phyloP scores from a whole-genome alignment of 768 basidiomycete genomes.

The Agaricus blazei region DNA sequence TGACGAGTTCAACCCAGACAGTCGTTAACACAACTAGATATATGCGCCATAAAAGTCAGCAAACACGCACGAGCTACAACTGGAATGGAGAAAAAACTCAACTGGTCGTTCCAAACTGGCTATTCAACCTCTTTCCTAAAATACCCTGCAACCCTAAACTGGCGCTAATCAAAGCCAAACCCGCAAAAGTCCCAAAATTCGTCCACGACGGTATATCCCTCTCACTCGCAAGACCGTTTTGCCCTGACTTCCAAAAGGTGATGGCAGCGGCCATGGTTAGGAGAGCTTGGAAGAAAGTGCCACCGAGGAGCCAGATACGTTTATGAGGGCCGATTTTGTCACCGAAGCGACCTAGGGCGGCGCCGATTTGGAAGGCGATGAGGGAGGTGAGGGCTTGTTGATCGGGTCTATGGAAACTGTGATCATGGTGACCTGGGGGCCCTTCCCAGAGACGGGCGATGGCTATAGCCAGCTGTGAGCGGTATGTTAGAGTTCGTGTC shows the following conservation, averaged over 20 bases:
- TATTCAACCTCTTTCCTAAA: constrained; percentile 74
- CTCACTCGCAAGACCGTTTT: constrained; percentile 44
- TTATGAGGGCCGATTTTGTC: constrained; percentile 71
- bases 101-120: constrained; percentile 78
- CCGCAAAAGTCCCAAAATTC: constrained; percentile 58
- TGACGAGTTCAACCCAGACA: constrained; percentile 85
- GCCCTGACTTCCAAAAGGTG: constrained; percentile 63
- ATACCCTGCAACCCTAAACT: constrained; percentile 84
- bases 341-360: constrained; percentile 81
- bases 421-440: constrained; percentile 39
- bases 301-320: constrained; percentile 67
- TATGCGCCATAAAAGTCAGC: background rate
- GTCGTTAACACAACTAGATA: constrained; percentile 73
- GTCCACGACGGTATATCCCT: constrained; percentile 71
- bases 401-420: constrained; percentile 72
- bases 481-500: background rate
- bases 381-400: constrained; percentile 82
- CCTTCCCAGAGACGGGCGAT: constrained; percentile 74
- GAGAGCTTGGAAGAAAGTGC: constrained; percentile 70
- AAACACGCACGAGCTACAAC: background rate
- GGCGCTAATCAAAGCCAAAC: constrained; percentile 76
- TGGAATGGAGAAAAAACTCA: constrained; percentile 19
- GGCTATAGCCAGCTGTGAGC: constrained; percentile 64
- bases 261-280: constrained; percentile 73
- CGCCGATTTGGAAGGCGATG: constrained; percentile 68